phyloP scores from a whole-genome alignment of 2,329 filamentous ascomycete genomes.

The Emericellopsis cladophorae region DNA sequence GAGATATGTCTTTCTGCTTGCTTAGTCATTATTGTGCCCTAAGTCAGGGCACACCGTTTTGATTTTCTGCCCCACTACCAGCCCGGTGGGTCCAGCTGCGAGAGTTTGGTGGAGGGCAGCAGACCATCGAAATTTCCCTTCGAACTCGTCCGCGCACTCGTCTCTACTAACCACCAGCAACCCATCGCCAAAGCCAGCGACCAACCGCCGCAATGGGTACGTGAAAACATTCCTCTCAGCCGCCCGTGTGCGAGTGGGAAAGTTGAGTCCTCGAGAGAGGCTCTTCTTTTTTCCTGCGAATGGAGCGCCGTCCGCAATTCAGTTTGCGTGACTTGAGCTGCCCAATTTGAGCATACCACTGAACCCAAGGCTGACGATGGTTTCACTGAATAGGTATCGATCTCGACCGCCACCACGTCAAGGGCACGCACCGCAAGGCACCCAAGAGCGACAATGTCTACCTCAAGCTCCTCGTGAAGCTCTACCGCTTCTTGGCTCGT shows the following conservation, averaged over 20 bases:
- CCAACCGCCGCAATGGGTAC: conserved; percentile 48
- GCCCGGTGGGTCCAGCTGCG: background rate
- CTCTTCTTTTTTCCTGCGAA: conserved; percentile 4
- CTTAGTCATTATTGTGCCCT: background rate
- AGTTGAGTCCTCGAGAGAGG: background rate
- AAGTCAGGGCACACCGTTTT: conserved; percentile 13
- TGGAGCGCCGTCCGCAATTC: conserved; percentile 9
- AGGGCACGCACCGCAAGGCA: conserved; percentile 73
- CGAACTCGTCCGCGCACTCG: conserved; percentile 10
- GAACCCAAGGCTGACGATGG: conserved; percentile 49
- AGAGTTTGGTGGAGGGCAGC: background rate
- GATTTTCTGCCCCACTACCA: conserved; percentile 24
- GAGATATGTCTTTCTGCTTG: too few species aligned
- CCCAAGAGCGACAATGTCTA: conserved; percentile 99
- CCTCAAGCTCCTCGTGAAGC: conserved; percentile 93
- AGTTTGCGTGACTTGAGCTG: conserved; percentile 6
- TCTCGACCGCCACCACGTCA: conserved; percentile 58
- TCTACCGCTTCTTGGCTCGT: conserved; percentile 95
- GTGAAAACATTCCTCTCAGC: conserved; percentile 27
- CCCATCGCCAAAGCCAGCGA: conserved; percentile 23
- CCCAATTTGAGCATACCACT: conserved; percentile 46
- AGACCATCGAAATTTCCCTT: conserved; percentile 13
- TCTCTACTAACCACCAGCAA: conserved; percentile 17
- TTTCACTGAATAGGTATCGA: conserved; percentile 51
- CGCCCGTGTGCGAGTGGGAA: conserved; percentile 38